These are phyloP conservation scores for Dimargaris verticillata DNA, from an alignment of 192 early-diverging fungal genomes.

Conservation along the genomic window DNA sequence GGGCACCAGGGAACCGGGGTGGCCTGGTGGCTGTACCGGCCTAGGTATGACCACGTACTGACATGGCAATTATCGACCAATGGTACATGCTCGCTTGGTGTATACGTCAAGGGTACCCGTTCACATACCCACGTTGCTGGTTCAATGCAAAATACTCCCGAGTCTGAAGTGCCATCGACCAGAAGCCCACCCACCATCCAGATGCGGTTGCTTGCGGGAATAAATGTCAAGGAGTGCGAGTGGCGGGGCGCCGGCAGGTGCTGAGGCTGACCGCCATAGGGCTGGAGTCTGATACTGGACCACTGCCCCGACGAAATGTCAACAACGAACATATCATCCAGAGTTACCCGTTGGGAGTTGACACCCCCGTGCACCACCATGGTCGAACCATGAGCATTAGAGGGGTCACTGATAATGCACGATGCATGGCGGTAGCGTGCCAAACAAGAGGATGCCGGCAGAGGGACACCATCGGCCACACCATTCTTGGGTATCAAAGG, in stretches of 20 bases:
- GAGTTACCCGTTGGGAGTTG: background rate
- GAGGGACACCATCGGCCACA: background rate
- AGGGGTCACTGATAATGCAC: background rate
- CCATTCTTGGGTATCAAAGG: background rate
- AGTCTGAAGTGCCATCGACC: background rate
- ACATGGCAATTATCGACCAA: background rate
- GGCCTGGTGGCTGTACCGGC: slow-evolving; percentile 1
- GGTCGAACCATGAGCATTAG: background rate
- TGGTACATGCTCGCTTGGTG: background rate
- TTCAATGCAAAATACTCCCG: background rate
- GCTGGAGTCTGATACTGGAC: background rate
- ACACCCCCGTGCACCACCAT: slow-evolving; percentile 1
- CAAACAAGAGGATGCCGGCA: background rate
- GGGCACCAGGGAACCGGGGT: background rate
- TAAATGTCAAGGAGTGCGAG: background rate
- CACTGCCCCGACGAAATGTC: background rate
- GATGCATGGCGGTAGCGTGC: slow-evolving; percentile 2
- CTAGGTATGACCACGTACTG: background rate
- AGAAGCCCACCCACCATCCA: slow-evolving; percentile 1
- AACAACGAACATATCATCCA: background rate
- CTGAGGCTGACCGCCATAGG: background rate
- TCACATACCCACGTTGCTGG: background rate
- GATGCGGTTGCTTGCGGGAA: background rate
- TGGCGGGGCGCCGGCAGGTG: background rate
- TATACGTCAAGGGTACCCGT: background rate